A percentile compares a stretch with the other conserved stretches of the same genome.
phyloP scores from a whole-genome alignment of 2,329 filamentous ascomycete species.

The Juglanconis sp. region DNA sequence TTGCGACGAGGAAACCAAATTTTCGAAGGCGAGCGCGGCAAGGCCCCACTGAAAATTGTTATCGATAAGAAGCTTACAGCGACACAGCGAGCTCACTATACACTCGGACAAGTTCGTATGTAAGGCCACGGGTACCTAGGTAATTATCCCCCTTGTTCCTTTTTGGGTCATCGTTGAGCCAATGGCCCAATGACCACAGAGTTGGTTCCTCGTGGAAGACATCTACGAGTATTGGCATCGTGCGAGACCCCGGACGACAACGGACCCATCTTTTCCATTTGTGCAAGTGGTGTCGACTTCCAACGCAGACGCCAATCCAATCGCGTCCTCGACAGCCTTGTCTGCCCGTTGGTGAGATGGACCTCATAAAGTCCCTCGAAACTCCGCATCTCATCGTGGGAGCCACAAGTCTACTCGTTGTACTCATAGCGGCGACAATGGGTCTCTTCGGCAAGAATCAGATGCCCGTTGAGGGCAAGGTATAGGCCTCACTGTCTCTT shows the following conservation, averaged over 20 bases:
- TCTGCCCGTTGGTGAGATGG: constrained; percentile 18
- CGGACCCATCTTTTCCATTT: no score
- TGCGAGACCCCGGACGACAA: background rate
- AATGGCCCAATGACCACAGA: background rate
- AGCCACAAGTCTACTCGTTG: constrained; percentile 30
- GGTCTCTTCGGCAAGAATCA: constrained; percentile 71
- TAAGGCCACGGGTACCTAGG: no score
- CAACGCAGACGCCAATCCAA: no score
- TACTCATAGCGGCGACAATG: constrained; percentile 50
- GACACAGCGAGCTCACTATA: background rate
- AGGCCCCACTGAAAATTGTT: constrained; percentile 3
- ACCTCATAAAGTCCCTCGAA: constrained; percentile 18
- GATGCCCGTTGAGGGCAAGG: constrained; percentile 82
- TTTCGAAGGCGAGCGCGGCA: background rate
- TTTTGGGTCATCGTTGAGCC: background rate
- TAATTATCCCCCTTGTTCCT: no score
- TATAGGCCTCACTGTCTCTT: constrained; percentile 35
- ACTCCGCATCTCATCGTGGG: constrained; percentile 23
- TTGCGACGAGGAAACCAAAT: background rate
- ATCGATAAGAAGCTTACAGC: constrained; percentile 6
- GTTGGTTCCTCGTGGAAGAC: background rate
- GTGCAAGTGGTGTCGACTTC: no score
- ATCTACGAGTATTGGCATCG: background rate
- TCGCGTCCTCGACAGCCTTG: background rate
- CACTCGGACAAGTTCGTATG: no score